Evolutionary conservation across 495 filamentous ascomycete genomes (phyloP), one percentile per base, ranked within the genome.

Genomic region (Tuber microsphaerosporum): DNA sequence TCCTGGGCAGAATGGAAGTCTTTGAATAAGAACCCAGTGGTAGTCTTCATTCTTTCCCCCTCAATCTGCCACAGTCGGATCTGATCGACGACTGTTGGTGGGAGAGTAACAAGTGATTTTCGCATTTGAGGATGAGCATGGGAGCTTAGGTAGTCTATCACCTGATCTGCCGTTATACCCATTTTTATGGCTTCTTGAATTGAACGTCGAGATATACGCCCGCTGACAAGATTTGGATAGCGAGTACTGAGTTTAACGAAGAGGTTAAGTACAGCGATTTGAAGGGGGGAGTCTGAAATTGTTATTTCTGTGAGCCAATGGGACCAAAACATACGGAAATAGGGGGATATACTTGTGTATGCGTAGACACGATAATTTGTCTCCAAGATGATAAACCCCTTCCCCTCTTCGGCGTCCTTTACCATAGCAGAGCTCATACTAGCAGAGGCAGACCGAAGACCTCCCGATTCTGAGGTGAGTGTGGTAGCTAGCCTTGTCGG

Each of bases 301-400:
- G 26, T 8, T 20, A 22, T 44, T 10, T 61, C 19, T 20, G 56
- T 34, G 46, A 69, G 31, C n/a, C 12, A 46, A 39, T 37, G 39
- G 14, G 12, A 7, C 39, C 8, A 39, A 48, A 14, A 48, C 20
- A 20, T 14, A 8, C 19, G 22, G 48, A 39, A 37, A 39, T 42
- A 22, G 26, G 37, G 37, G 41, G 42, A 12, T 17, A 12, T 56
- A 73, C 89, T 90, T 9, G 96, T 97, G 85, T 98, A 99, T 44
- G 95, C 95, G 85, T 99, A 99, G 78, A 99, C 84, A 42, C 95
- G 92, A 85, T 97, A 97, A 85, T 99, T 99, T n/a, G 95, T 99
- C 87, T 99, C 95, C 79, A 98, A 88, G 79, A 99, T 92, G 81
- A 99, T 93, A 86, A 94, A 94, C 48, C 94, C 94, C 73, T 90